phyloP scores from a whole-genome alignment of 2,329 filamentous ascomycete genomes.

The Tolypocladium tundrense region DNA sequence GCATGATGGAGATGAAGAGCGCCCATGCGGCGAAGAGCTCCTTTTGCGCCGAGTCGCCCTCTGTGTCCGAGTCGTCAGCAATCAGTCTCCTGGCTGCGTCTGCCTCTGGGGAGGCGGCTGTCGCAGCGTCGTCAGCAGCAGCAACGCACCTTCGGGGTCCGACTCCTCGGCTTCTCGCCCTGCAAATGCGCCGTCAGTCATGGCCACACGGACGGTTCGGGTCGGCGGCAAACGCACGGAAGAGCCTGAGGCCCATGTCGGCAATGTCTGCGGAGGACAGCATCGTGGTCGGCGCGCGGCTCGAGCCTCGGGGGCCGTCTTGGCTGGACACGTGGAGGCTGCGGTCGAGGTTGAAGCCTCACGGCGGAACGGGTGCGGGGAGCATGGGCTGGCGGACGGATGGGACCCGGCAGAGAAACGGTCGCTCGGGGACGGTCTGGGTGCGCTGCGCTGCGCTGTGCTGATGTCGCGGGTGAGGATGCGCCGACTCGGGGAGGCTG shows the following conservation, averaged over 20 bases:
- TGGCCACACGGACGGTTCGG: not conserved
- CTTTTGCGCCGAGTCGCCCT: slow-evolving; percentile 75
- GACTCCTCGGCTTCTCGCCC: slow-evolving; percentile 15
- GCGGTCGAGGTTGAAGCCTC: slow-evolving; percentile 3
- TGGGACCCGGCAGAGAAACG: not conserved
- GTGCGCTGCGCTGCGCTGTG: not conserved
- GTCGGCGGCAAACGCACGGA: slow-evolving; percentile 14
- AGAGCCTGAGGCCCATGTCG: slow-evolving; percentile 19
- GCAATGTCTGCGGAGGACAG: slow-evolving; percentile 14
- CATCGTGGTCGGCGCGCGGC: slow-evolving; percentile 8
- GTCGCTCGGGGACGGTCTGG: not conserved
- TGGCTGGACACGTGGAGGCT: not conserved
- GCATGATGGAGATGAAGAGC: slow-evolving; percentile 89
- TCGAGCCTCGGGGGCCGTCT: not conserved
- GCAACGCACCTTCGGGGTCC: slow-evolving; percentile 22
- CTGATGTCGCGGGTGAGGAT: not conserved
- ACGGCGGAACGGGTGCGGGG: slow-evolving; percentile 8
- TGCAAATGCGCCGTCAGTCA: not conserved
- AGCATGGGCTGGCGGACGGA: slow-evolving; percentile 8
- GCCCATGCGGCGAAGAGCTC: slow-evolving; percentile 96
- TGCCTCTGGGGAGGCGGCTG: not conserved
- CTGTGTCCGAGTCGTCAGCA: slow-evolving; percentile 24
- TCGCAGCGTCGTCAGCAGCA: slow-evolving; percentile 2
- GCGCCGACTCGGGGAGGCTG: not conserved
- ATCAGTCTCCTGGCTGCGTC: not conserved